Conservation (phyloP, 345 rosid genomes). For the Noccaea bulbosa region DNA sequence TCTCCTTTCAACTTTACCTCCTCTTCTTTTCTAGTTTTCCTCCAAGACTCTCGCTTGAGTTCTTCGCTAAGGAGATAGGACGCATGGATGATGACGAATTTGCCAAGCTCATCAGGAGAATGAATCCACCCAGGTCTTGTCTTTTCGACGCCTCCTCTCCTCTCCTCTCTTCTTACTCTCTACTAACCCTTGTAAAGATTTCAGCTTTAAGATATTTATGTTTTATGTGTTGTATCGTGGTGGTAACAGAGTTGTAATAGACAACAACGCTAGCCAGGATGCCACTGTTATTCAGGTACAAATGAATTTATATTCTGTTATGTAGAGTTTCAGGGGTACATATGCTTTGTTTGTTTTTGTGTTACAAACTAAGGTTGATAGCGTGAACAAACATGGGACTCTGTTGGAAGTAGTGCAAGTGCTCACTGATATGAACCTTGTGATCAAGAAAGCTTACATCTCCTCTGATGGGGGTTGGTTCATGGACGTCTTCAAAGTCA, state of each 20-base stretch:
- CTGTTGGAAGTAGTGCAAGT: slow-evolving; percentile 91
- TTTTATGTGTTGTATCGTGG: too few relatives aligned
- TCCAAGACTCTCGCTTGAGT: too few relatives aligned
- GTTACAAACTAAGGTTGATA: slow-evolving; percentile 62
- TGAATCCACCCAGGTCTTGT: slow-evolving; percentile 77
- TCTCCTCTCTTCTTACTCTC: slow-evolving; percentile 7
- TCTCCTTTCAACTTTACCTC: slow-evolving; percentile 18
- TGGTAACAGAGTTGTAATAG: slow-evolving; percentile 75
- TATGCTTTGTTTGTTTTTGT: slow-evolving; percentile 13
- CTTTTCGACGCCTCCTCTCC: not conserved
- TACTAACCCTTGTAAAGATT: not conserved
- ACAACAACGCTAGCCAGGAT: slow-evolving; percentile 65
- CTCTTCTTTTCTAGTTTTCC: not conserved
- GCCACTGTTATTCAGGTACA: slow-evolving; percentile 79
- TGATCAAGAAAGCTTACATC: slow-evolving; percentile 83
- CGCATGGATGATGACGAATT: slow-evolving; percentile 71
- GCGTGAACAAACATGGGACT: slow-evolving; percentile 81
- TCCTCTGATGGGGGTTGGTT: slow-evolving; percentile 96
- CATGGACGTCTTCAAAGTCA: slow-evolving; percentile 92
- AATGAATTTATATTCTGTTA: not conserved
- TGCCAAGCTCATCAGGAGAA: slow-evolving; percentile 84
- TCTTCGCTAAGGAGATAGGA: too few relatives aligned
- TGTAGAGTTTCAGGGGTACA: not conserved
- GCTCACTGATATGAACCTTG: slow-evolving; percentile 81
- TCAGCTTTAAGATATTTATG: not conserved